Evolutionary conservation across 441 rosid species (phyloP), one percentile per base, ranked within the genome.

Genomic region (Manihot esculenta): DNA sequence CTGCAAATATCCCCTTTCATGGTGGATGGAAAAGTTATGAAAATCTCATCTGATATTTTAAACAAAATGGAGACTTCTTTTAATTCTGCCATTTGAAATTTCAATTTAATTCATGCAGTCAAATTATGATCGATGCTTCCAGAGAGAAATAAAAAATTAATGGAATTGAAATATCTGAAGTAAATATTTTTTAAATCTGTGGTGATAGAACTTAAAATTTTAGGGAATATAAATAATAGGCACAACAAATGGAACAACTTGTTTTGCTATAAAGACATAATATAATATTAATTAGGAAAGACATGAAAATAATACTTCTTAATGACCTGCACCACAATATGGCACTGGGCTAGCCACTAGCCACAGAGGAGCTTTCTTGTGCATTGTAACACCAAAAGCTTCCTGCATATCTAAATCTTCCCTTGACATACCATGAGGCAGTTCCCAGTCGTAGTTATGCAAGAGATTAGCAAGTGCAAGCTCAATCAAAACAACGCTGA

Each of bases 391-490:
- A 2, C 76, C 79, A 54, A 0, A 26, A 7, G 49, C 23, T 57
- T 67, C 72, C 9, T 45, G 17, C 65, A 68, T 72, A 53, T 76
- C 70, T 24, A 76, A 3, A 41, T 72, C 70, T 23, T 71, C 72
- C 2, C 13, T 6, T 5, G 20, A 30, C 21, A 62, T 3, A 3
- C 73, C 80, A 13, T 30, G 21, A 47, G 80, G 80, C 44, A 77
- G 51, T 26, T 50, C 65, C 85, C 86, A 82, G 14, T 84, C 75
- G n/a, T 78, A 84, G 3, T 70, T 12, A 42, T 68, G 10, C 26
- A 82, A 48, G 6, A 82, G 58, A 59, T 84, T 84, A 0, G 85
- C 88, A 0, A 81, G 66, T 10, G 74, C 82, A n/a, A 84, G 75
- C 76, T 87, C 88, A n/a, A 83, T 57, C 7, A 49, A 24, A 20